Base-by-base conservation (phyloP, 2,329 filamentous ascomycete species). In the Penicillium sclerotigenum region DNA sequence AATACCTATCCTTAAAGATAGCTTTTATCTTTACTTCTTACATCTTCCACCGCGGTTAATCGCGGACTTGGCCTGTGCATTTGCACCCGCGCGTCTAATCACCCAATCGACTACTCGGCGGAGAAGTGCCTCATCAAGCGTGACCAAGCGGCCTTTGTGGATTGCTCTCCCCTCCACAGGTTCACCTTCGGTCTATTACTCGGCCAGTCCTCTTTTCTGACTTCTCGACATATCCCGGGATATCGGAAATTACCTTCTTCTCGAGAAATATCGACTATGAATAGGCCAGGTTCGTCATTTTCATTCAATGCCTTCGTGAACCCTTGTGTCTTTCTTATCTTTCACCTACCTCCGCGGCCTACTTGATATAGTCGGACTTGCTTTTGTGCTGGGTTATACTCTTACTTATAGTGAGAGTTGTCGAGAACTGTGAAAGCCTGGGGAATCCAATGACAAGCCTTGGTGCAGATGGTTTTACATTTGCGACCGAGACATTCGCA, bases 251-350 rank as follows among this genome's bases (percentile, higher is more conserved):
- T 28, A 49, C 31, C 36, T 55, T 36, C 26, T 56, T 34, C 8
- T n/a, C 24, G 22, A 31, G 53, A 24, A 42, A 22, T 14, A 28
- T 45, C 46, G 42, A 71, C 61, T 64, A 80, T 80, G 78, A 80
- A 80, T 73, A 73, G 75, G 68, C 74, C 75, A 79, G 78, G 77
- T 80, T 67, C 60, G 77, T 75, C 47, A 64, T 65, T 70, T 60
- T 62, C 62, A 59, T 65, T 64, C 63, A 62, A 62, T 65, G 58
- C 57, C 62, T 52, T 58, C 37, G 50, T 34, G 24, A 43, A 47
- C 47, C 54, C 47, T 49, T 43, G 22, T 36, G 42, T 34, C 52
- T 57, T 14, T 51, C 48, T 43, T 45, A 54, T 40, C 47, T 48
- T 33, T 20, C 50, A 29, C 22, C 38, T 24, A 38, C 49, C 49